Conservation (phyloP, 1,139 yeast species). For the Yamadazyma triangularis region DNA sequence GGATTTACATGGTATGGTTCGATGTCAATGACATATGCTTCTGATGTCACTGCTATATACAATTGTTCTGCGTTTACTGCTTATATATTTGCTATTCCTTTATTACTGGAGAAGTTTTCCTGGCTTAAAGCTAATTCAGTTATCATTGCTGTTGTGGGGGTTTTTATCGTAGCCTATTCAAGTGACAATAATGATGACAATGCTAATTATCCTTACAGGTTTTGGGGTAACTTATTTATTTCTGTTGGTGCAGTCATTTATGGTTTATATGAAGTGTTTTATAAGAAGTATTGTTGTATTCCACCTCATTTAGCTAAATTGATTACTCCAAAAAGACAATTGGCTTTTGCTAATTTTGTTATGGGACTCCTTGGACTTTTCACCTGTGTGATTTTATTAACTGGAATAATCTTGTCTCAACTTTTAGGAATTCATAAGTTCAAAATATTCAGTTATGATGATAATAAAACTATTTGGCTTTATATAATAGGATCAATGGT, state of each 20-base stretch:
- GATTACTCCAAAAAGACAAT: slow-evolving; percentile 45
- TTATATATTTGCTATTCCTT: slow-evolving; percentile 75
- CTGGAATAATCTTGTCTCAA: slow-evolving; percentile 48
- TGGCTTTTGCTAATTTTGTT: slow-evolving; percentile 44
- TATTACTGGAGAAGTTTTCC: slow-evolving; percentile 62
- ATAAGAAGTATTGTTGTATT: slow-evolving; percentile 72
- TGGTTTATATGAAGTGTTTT: slow-evolving; percentile 82
- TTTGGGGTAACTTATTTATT: slow-evolving; percentile 69
- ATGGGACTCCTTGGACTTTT: slow-evolving; percentile 56
- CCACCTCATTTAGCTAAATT: slow-evolving; percentile 48
- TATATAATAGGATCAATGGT: slow-evolving; percentile 48
- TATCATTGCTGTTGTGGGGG: slow-evolving; percentile 67
- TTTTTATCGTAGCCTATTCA: slow-evolving; percentile 73
- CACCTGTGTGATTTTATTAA: slow-evolving; percentile 50
- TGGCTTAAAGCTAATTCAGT: slow-evolving; percentile 69
- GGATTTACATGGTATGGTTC: slow-evolving; percentile 87
- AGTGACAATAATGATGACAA: slow-evolving; percentile 34
- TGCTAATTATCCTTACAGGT: slow-evolving; percentile 51
- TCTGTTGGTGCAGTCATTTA: slow-evolving; percentile 76
- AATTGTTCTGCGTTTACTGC: slow-evolving; percentile 90
- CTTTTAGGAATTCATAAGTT: slow-evolving; percentile 56
- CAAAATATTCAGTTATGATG: slow-evolving; percentile 44
- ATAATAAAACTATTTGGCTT: slow-evolving; percentile 36
- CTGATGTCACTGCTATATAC: slow-evolving; percentile 86
- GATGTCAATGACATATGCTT: slow-evolving; percentile 74